Conservation (phyloP, 495 filamentous ascomycete species). For the Lepidopterella palustris region DNA sequence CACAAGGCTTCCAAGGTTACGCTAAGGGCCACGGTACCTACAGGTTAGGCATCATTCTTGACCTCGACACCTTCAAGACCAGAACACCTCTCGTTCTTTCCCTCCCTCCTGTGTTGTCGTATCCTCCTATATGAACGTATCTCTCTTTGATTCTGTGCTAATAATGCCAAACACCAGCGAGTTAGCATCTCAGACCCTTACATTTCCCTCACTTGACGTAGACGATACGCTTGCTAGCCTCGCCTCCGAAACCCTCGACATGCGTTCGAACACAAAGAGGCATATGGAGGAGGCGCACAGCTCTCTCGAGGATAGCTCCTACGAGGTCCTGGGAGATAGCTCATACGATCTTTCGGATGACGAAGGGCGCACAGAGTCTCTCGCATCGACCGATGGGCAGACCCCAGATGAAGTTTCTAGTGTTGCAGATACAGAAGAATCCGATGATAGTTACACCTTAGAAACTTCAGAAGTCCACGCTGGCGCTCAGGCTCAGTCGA, state of each 20-base stretch:
- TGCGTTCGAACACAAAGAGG: slow-evolving; percentile 19
- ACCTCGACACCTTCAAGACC: neutral
- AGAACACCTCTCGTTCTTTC: neutral
- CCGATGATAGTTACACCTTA: slow-evolving; percentile 8
- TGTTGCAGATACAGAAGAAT: slow-evolving; percentile 20
- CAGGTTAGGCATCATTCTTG: neutral
- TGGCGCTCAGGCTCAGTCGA: neutral
- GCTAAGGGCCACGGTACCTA: neutral
- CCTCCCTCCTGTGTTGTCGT: neutral
- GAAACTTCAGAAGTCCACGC: slow-evolving; percentile 3
- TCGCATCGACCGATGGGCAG: slow-evolving; percentile 26
- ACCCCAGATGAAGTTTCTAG: slow-evolving; percentile 31
- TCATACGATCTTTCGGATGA: slow-evolving; percentile 24
- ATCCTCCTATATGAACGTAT: neutral
- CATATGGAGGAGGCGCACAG: slow-evolving; percentile 12
- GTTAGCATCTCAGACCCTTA: neutral
- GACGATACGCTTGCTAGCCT: slow-evolving; percentile 4
- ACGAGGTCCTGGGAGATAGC: slow-evolving; percentile 25
- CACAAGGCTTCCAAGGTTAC: slow-evolving; percentile 5
- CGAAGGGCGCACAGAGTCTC: slow-evolving; percentile 26
- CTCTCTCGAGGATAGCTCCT: slow-evolving; percentile 25
- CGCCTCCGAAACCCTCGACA: slow-evolving; percentile 21
- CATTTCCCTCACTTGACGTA: neutral
- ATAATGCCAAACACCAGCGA: neutral
- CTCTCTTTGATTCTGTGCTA: neutral